Percentiles rank a stretch among this genome's conserved stretches.
phyloP scores from a whole-genome alignment of 2,329 filamentous ascomycete genomes.

The Volutella citrinella region DNA sequence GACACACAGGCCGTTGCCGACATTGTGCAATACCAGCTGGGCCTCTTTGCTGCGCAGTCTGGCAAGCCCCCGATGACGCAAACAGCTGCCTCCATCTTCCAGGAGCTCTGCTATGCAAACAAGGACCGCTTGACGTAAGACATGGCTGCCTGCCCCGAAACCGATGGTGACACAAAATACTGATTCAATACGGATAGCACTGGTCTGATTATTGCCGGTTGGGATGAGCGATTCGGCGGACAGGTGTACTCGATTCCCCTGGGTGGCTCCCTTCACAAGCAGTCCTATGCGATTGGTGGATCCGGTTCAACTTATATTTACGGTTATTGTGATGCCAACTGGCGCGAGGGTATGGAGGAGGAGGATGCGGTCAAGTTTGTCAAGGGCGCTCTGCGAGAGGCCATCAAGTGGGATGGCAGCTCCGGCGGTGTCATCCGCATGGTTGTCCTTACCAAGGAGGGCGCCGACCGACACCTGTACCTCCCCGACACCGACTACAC shows the following conservation, averaged over 20 bases:
- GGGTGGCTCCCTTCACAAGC: conserved; percentile 96
- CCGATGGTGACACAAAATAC: too few relatives aligned
- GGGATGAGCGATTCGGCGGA: conserved; percentile 90
- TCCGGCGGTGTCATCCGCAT: conserved; percentile 97
- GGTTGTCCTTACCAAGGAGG: conserved; percentile 89
- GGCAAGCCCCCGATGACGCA: conserved; percentile 89
- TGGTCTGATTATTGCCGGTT: conserved; percentile 97
- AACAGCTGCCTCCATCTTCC: conserved; percentile 92
- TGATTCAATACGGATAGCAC: too few relatives aligned
- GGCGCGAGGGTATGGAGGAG: conserved; percentile 93
- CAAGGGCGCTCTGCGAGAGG: conserved; percentile 85
- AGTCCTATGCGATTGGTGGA: conserved; percentile 90
- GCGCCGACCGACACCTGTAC: conserved; percentile 91
- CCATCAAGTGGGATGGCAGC: conserved; percentile 99
- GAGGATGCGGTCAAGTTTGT: conserved; percentile 88
- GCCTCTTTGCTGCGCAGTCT: conserved; percentile 87
- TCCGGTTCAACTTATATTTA: conserved; percentile 99
- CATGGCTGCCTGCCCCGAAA: too few relatives aligned
- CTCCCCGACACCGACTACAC: conserved; percentile 88
- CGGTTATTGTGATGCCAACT: conserved; percentile 96
- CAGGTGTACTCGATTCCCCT: conserved; percentile 97
- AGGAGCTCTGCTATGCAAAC: conserved; percentile 97
- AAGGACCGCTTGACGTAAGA: conserved; percentile 88
- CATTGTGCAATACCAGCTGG: conserved; percentile 95
- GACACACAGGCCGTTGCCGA: conserved; percentile 98